Conservation (phyloP, 2,329 filamentous ascomycete genomes). For the Thyridium curvatum region DNA sequence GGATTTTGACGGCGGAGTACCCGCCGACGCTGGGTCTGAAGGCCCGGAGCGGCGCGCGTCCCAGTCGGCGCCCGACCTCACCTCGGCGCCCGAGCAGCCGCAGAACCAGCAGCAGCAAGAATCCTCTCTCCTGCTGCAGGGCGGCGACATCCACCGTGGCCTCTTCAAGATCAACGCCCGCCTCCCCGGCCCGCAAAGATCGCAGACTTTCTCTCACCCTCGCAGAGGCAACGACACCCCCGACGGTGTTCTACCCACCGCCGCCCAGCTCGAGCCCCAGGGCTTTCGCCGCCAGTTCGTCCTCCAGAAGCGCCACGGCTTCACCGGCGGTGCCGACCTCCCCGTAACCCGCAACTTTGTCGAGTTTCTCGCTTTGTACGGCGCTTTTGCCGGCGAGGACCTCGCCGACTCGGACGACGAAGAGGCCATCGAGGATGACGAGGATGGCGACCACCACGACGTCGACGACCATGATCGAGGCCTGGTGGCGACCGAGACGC, state of each 20-base stretch:
- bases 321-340: slow-evolving; percentile 27
- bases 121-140: slow-evolving; percentile 66
- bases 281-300: slow-evolving; percentile 44
- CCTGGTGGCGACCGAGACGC: slow-evolving; percentile 33
- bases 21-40: background rate
- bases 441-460: slow-evolving; percentile 18
- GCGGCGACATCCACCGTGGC: slow-evolving; percentile 73
- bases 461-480: slow-evolving; percentile 11
- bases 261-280: slow-evolving; percentile 35
- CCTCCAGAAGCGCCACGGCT: slow-evolving; percentile 22
- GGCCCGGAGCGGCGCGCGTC: background rate
- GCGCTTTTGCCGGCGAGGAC: slow-evolving; percentile 71
- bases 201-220: slow-evolving; percentile 13
- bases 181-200: slow-evolving; percentile 9
- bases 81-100: background rate
- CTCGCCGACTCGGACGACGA: slow-evolving; percentile 55
- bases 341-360: slow-evolving; percentile 66
- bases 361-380: slow-evolving; percentile 70
- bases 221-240: slow-evolving; percentile 6
- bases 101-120: slow-evolving; percentile 30
- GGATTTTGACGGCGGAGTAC: slow-evolving; percentile 13
- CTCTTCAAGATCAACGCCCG: slow-evolving; percentile 68
- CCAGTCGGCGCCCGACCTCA: too few species aligned
- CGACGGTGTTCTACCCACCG: slow-evolving; percentile 9
- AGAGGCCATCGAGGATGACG: slow-evolving; percentile 43